Conservation (phyloP, 148 eudicot species). For the Arbutus unedo region DNA sequence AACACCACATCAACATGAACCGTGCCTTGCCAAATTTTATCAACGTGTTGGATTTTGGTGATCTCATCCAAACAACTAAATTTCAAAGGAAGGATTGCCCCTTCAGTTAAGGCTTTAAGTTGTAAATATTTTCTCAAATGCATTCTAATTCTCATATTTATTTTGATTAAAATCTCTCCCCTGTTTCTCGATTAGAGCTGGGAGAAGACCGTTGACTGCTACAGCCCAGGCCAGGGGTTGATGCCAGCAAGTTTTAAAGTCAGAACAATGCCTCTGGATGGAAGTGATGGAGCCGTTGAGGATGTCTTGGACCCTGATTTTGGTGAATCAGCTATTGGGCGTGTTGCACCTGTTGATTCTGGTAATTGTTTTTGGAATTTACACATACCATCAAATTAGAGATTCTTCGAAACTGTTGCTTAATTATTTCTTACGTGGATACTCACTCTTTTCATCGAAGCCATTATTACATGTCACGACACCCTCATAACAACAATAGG, state of each 20-base stretch:
- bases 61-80: background rate
- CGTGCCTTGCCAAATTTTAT: background rate
- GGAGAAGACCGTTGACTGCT: constrained; percentile 91
- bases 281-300: constrained; percentile 60
- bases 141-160: background rate
- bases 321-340: constrained; percentile 97
- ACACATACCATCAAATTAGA: too few species aligned
- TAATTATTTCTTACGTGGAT: background rate
- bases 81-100: background rate
- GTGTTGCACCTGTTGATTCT: constrained; percentile 94
- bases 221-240: constrained; percentile 89
- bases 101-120: background rate
- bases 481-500: background rate
- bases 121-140: background rate
- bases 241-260: constrained; percentile 98
- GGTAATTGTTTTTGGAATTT: constrained; percentile 35
- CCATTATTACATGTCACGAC: background rate
- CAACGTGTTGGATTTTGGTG: background rate
- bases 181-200: constrained; percentile 53
- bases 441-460: constrained; percentile 2
- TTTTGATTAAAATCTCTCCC: background rate
- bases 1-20: background rate
- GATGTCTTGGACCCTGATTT: constrained; percentile 91
- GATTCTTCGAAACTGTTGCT: background rate
- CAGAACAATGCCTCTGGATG: constrained; percentile 53